Percentiles rank a stretch among this genome's conserved stretches.
phyloP scores from a whole-genome alignment of 768 basidiomycete genomes.

The Pholiota conissans region DNA sequence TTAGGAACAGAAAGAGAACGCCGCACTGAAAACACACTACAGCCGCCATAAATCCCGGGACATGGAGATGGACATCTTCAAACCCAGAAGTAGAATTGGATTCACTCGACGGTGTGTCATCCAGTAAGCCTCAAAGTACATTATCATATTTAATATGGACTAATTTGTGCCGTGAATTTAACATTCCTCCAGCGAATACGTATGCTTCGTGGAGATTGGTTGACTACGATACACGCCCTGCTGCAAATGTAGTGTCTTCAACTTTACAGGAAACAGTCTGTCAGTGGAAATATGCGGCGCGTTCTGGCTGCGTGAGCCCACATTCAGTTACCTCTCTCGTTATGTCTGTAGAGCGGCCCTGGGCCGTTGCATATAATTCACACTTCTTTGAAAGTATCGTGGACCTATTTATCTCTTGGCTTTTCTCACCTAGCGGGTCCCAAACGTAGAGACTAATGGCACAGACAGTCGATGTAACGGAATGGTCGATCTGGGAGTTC shows the following conservation, averaged over 20 bases:
- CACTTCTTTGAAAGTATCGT: neutral
- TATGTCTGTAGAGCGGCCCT: neutral
- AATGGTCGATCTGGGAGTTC: slow-evolving; percentile 51
- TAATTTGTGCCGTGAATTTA: too few relatives aligned
- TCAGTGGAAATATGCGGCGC: neutral
- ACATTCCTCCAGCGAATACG: too few relatives aligned
- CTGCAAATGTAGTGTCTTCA: neutral
- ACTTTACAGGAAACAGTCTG: neutral
- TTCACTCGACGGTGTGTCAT: too few relatives aligned
- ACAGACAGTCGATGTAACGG: neutral
- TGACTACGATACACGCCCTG: neutral
- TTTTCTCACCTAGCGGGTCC: neutral
- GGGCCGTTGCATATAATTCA: neutral
- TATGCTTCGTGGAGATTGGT: neutral
- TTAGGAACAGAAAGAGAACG: too few relatives aligned
- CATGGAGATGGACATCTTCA: too few relatives aligned
- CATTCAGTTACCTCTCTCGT: too few relatives aligned
- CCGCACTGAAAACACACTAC: too few relatives aligned
- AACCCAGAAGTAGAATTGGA: too few relatives aligned
- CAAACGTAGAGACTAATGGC: neutral
- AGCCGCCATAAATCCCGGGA: too few relatives aligned
- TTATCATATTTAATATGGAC: too few relatives aligned
- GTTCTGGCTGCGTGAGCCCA: neutral
- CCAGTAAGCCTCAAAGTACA: too few relatives aligned
- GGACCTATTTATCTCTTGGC: neutral